These are phyloP conservation scores for Leishmania guyanensis DNA, from an alignment of 208 protist species.

Conservation along the genomic window DNA sequence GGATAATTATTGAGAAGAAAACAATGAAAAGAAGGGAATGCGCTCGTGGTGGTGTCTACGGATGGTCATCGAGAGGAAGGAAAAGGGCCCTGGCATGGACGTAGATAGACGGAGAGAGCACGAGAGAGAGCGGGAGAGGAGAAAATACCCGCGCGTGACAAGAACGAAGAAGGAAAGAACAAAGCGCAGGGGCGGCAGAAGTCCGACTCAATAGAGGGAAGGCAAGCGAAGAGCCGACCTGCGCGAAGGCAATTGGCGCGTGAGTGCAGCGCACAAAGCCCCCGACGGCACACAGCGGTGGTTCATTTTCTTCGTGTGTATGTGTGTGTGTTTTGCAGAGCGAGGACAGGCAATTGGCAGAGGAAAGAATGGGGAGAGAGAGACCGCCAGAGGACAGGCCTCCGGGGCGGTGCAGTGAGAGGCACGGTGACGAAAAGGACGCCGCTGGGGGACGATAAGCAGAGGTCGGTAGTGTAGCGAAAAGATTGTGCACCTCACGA, in stretches of 20 bases:
- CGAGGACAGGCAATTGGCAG: background rate
- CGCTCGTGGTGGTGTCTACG: background rate
- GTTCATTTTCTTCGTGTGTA: background rate
- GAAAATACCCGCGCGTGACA: too few species aligned
- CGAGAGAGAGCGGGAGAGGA: too few species aligned
- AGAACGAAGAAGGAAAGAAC: background rate
- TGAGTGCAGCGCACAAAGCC: background rate
- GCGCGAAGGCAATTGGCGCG: background rate
- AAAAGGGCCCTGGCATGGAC: background rate
- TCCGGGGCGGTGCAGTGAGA: background rate
- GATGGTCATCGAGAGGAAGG: background rate
- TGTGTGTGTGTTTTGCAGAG: background rate
- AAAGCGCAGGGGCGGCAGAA: background rate
- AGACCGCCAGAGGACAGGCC: background rate
- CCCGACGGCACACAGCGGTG: background rate
- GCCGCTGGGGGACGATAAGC: background rate
- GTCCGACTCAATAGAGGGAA: background rate
- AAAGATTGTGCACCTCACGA: background rate
- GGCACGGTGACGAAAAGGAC: background rate
- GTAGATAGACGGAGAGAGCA: background rate
- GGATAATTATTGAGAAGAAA: background rate
- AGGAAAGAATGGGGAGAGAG: conserved; percentile 1
- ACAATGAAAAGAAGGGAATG: background rate
- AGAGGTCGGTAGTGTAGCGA: background rate
- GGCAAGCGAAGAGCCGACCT: too few species aligned